A percentile compares a stretch with the other conserved stretches of the same genome.
phyloP scores from a whole-genome alignment of 352 stramenopile species.

The Halophytophthora batemanensis region DNA sequence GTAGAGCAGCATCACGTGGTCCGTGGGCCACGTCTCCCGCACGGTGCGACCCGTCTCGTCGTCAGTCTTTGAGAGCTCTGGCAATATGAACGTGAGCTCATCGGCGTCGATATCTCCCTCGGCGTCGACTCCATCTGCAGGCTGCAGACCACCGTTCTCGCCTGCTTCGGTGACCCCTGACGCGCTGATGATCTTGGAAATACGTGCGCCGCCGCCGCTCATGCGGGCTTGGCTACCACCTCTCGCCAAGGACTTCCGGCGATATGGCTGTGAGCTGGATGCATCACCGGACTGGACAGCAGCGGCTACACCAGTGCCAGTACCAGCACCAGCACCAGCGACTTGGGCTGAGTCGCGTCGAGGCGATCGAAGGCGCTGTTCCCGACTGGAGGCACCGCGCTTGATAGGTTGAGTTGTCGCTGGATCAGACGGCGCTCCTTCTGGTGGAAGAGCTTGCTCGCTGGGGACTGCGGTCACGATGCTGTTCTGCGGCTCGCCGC shows the following conservation, averaged over 20 bases:
- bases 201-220: not conserved
- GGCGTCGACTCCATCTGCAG: not conserved
- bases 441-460: too few species aligned
- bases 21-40: constrained; percentile 46
- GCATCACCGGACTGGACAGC: too few species aligned
- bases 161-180: not conserved
- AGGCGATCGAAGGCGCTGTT: too few species aligned
- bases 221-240: constrained; percentile 5
- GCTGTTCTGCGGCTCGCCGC: too few species aligned
- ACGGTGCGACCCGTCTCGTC: constrained; percentile 40
- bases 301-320: too few species aligned
- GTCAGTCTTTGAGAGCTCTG: constrained; percentile 46
- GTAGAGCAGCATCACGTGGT: constrained; percentile 60
- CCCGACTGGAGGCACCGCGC: too few species aligned
- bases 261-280: constrained; percentile 5
- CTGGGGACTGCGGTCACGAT: too few species aligned
- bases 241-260: constrained; percentile 8
- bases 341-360: too few species aligned
- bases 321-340: too few species aligned
- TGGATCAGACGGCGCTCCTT: too few species aligned
- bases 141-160: not conserved
- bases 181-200: not conserved
- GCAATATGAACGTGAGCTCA: constrained; percentile 51
- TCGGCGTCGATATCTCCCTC: constrained; percentile 13
- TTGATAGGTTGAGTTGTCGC: too few species aligned